Evolutionary conservation across 768 basidiomycete genomes (phyloP).

Genomic region (Suillus americanus): DNA sequence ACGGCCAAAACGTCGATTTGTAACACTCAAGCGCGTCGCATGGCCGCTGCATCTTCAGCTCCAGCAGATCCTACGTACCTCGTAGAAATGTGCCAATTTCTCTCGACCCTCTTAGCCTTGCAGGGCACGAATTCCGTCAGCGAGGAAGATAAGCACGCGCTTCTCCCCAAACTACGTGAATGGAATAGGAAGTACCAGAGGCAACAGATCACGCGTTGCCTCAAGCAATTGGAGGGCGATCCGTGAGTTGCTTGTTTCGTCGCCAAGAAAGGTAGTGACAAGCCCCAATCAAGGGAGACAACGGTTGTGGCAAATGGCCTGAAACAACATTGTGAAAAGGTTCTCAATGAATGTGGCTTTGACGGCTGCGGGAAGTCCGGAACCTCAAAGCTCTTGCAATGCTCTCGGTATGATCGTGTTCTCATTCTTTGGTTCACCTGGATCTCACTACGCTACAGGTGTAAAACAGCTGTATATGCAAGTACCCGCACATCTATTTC

Average conservation of each 20-base stretch:
- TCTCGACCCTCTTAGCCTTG: conserved; percentile 39
- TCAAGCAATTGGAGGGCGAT: conserved; percentile 30
- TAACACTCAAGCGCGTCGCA: conserved; percentile 37
- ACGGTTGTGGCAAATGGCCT: conserved; percentile 27
- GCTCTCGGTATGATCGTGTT: conserved; percentile 18
- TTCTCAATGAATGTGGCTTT: conserved; percentile 34
- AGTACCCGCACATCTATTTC: conserved; percentile 16
- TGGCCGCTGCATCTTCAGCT: conserved; percentile 18
- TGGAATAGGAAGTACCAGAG: conserved; percentile 30
- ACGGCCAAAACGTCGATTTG: conserved; percentile 33
- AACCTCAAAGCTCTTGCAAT: conserved; percentile 35
- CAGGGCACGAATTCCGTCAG: conserved; percentile 35
- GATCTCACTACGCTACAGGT: conserved; percentile 25
- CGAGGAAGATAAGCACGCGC: conserved; percentile 29
- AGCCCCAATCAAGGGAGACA: conserved; percentile 25
- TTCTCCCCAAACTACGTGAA: conserved; percentile 32
- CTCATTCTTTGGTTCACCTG: not conserved
- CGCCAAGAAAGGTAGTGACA: not conserved
- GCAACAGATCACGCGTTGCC: conserved; percentile 29
- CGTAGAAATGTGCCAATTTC: conserved; percentile 39
- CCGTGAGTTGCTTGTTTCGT: conserved; percentile 20
- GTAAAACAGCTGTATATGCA: conserved; percentile 44
- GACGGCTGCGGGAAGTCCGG: conserved; percentile 24
- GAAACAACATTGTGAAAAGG: conserved; percentile 28
- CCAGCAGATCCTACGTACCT: conserved; percentile 22